Evolutionary conservation across 495 filamentous ascomycete genomes (phyloP).

Genomic region (Penicillium fimorum): DNA sequence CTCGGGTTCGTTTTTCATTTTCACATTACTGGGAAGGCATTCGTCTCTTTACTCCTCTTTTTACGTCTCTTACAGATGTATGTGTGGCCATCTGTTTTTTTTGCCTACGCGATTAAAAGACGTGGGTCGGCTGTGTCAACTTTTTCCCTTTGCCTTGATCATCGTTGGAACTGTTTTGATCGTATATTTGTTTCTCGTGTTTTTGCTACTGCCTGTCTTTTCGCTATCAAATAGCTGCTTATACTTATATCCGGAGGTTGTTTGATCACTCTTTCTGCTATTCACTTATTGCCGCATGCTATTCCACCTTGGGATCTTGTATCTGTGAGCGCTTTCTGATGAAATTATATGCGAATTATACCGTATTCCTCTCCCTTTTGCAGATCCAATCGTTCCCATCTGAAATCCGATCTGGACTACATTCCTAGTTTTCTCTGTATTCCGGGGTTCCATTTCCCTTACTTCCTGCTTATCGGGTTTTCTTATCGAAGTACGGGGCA

Average conservation of each 20-base stretch:
- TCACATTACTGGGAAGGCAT: conserved; percentile 31
- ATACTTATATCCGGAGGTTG: conserved; percentile 41
- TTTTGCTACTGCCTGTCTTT: conserved; percentile 10
- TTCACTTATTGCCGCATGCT: conserved; percentile 18
- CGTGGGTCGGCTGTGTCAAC: conserved; percentile 30
- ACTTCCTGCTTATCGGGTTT: background rate
- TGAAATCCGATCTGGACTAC: background rate
- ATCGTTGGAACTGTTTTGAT: conserved; percentile 11
- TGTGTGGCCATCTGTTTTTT: conserved; percentile 20
- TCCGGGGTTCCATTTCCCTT: background rate
- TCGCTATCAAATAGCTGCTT: conserved; percentile 14
- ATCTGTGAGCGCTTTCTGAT: conserved; percentile 18
- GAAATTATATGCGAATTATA: conserved; percentile 8
- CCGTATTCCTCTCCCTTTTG: background rate
- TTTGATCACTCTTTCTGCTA: conserved; percentile 43
- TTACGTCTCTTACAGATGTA: conserved; percentile 3
- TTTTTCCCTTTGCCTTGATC: conserved; percentile 16
- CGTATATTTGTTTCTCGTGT: conserved; percentile 18
- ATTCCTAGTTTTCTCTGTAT: background rate
- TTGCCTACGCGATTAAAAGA: conserved; percentile 25
- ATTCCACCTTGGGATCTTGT: conserved; percentile 8
- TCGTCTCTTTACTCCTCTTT: conserved; percentile 17
- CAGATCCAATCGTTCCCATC: background rate
- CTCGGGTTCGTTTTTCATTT: conserved; percentile 22
- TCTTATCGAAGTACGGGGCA: background rate